Conservation (phyloP, 495 filamentous ascomycete species). For the Penicillium goetzii region DNA sequence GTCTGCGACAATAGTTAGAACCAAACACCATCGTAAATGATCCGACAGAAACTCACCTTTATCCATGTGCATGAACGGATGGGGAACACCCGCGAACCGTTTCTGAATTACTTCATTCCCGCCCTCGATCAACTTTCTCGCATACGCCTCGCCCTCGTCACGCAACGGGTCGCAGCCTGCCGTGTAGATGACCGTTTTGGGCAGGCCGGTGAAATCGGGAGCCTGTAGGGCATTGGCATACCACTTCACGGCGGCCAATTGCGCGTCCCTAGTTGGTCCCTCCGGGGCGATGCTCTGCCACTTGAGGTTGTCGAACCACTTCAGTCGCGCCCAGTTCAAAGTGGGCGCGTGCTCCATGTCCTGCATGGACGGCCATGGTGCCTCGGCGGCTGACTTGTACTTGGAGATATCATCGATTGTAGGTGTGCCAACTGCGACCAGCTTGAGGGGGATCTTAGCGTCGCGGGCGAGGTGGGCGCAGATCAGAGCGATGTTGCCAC, state of each 20-base stretch:
- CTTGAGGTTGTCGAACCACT: conserved; percentile 48
- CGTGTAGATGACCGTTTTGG: conserved; percentile 52
- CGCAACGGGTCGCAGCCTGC: conserved; percentile 53
- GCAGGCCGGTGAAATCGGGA: conserved; percentile 44
- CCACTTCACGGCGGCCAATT: conserved; percentile 29
- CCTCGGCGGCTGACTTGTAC: conserved; percentile 45
- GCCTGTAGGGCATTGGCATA: conserved; percentile 42
- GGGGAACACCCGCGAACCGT: conserved; percentile 50
- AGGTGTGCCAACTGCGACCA: conserved; percentile 46
- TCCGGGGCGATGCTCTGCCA: conserved; percentile 29
- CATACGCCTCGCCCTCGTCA: conserved; percentile 59
- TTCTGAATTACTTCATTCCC: conserved; percentile 52
- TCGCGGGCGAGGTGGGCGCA: conserved; percentile 55
- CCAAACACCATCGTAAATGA: neutral
- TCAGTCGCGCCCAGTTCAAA: conserved; percentile 52
- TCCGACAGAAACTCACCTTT: conserved; percentile 22
- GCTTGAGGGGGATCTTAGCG: conserved; percentile 43
- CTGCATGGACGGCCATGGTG: conserved; percentile 50
- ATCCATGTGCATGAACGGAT: conserved; percentile 55
- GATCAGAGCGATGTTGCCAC: conserved; percentile 49
- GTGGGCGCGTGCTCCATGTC: conserved; percentile 48
- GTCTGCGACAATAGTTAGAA: conserved; percentile 20
- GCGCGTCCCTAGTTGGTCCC: conserved; percentile 7
- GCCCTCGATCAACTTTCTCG: conserved; percentile 45
- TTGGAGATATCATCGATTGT: conserved; percentile 41